Percentiles rank a stretch among this genome's conserved stretches.
Conservation (phyloP, 129 eudicot genomes). For the Arctium minus region DNA sequence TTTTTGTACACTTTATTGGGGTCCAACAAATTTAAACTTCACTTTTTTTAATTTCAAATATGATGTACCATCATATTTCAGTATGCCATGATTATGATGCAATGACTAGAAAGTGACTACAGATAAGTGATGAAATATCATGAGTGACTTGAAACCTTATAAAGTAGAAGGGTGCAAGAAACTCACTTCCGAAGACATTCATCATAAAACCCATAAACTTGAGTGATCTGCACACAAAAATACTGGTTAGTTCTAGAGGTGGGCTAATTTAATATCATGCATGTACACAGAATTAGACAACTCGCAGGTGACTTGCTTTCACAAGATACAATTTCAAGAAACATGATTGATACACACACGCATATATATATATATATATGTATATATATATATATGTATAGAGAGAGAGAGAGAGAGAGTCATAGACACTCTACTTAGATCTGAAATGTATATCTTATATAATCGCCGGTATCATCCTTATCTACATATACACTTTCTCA, state of each 20-base stretch:
- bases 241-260: neutral
- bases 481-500: neutral
- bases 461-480: neutral
- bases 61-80: neutral
- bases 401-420: neutral
- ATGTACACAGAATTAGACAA: neutral
- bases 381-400: neutral
- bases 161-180: neutral
- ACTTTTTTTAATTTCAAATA: too few relatives aligned
- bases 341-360: neutral
- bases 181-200: conserved; percentile 96
- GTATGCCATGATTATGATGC: neutral
- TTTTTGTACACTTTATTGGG: neutral
- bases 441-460: neutral
- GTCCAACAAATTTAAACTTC: neutral
- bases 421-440: neutral
- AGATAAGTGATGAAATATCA: neutral
- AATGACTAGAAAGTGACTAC: neutral
- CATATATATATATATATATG: neutral
- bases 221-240: conserved; percentile 71
- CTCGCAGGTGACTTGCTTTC: neutral
- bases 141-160: neutral
- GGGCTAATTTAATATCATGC: neutral
- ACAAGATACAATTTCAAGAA: neutral
- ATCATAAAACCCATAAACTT: conserved; percentile 93